Evolutionary conservation across 2,329 filamentous ascomycete species (phyloP).

Genomic region (Ampelomyces quisqualis): DNA sequence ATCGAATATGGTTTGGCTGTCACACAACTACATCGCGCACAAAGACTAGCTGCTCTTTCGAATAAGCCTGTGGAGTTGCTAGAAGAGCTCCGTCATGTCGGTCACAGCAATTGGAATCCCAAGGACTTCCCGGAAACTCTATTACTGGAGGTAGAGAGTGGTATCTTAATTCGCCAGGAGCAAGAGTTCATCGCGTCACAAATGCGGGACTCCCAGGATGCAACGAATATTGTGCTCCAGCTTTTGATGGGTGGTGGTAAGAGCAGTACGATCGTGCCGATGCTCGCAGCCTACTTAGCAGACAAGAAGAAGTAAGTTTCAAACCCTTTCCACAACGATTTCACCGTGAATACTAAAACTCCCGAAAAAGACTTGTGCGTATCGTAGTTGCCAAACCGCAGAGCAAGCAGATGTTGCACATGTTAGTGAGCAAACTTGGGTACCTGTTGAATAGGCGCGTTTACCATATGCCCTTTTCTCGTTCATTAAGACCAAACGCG

Average conservation of each 20-base stretch:
- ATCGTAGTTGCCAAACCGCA: conserved; percentile 64
- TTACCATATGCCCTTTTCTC: conserved; percentile 61
- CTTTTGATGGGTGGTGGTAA: conserved; percentile 44
- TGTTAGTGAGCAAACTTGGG: conserved; percentile 57
- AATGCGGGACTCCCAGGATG: conserved; percentile 51
- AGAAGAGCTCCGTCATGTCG: conserved; percentile 50
- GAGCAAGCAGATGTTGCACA: conserved; percentile 60
- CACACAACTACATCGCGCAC: conserved; percentile 34
- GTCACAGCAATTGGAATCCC: conserved; percentile 59
- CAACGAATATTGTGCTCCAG: conserved; percentile 32
- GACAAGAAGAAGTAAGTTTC: conserved; percentile 44
- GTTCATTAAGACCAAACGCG: conserved; percentile 45
- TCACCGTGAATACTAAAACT: too few relatives aligned
- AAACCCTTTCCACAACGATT: too few relatives aligned
- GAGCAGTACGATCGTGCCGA: conserved; percentile 34
- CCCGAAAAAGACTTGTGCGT: conserved; percentile 56
- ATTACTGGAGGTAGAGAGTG: conserved; percentile 64
- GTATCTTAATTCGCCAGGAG: conserved; percentile 60
- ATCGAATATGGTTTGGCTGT: conserved; percentile 31
- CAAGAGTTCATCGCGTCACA: conserved; percentile 59
- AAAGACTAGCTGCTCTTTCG: conserved; percentile 18
- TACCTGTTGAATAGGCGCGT: conserved; percentile 58
- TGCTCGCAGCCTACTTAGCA: conserved; percentile 47
- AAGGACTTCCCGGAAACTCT: conserved; percentile 59
- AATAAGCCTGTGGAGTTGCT: conserved; percentile 22